A percentile compares a stretch with the other conserved stretches of the same genome.
These are phyloP conservation scores for Hypoxylon perforatum DNA, from an alignment of 495 filamentous ascomycete genomes.

Conservation along the genomic window DNA sequence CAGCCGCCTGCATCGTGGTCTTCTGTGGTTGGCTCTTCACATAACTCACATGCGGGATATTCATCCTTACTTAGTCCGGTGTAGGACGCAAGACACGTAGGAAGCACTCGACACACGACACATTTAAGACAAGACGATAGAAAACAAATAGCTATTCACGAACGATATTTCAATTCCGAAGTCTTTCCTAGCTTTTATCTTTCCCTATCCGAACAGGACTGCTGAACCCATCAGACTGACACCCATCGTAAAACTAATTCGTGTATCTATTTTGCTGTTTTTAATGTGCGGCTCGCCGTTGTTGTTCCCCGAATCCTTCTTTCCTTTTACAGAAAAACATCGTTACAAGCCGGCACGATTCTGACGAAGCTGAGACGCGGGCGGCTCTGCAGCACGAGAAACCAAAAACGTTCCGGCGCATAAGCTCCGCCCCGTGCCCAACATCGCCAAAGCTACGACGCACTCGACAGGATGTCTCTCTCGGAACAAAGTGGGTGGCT, in stretches of 20 bases:
- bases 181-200: slow-evolving; percentile 21
- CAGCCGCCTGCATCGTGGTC: neutral
- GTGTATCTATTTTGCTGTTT: slow-evolving; percentile 19
- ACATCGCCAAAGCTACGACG: slow-evolving; percentile 29
- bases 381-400: slow-evolving; percentile 24
- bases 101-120: neutral
- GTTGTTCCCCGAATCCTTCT: neutral
- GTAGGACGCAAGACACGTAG: too few relatives aligned
- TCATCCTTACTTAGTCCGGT: too few relatives aligned
- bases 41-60: neutral
- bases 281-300: neutral
- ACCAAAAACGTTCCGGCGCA: slow-evolving; percentile 16
- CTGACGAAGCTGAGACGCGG: neutral
- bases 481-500: slow-evolving; percentile 9
- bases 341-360: slow-evolving; percentile 29
- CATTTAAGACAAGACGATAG: neutral
- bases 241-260: slow-evolving; percentile 22
- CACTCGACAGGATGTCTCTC: slow-evolving; percentile 21
- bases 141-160: neutral
- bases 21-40: neutral
- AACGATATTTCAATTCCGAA: slow-evolving; percentile 20
- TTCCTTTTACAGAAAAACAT: slow-evolving; percentile 2
- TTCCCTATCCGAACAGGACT: slow-evolving; percentile 1
- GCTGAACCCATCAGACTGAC: slow-evolving; percentile 3
- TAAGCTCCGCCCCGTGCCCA: neutral